phyloP scores from a whole-genome alignment of 2,329 filamentous ascomycete genomes.

The Arthrobotrys entomopaga region DNA sequence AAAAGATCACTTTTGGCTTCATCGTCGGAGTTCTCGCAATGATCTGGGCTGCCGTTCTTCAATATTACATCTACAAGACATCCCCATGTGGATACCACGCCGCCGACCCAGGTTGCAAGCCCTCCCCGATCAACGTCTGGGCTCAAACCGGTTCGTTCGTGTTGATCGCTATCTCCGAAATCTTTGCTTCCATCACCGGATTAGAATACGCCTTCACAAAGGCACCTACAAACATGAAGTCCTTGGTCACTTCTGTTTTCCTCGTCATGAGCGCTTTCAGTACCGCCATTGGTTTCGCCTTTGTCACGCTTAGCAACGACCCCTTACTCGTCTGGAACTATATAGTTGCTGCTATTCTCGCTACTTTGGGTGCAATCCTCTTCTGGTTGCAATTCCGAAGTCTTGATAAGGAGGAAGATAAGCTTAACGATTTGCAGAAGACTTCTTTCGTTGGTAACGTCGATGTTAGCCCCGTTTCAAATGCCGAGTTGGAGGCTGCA shows the following conservation, averaged over 20 bases:
- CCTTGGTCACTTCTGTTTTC: slow-evolving; percentile 74
- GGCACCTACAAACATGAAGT: slow-evolving; percentile 82
- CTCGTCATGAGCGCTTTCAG: slow-evolving; percentile 71
- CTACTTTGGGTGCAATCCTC: slow-evolving; percentile 65
- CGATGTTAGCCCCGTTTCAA: not conserved
- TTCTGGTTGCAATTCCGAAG: slow-evolving; percentile 68
- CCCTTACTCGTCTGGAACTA: slow-evolving; percentile 76
- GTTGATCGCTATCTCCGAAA: slow-evolving; percentile 69
- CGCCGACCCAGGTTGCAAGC: slow-evolving; percentile 59
- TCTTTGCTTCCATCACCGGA: slow-evolving; percentile 70
- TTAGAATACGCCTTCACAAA: slow-evolving; percentile 82
- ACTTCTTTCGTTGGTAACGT: slow-evolving; percentile 38
- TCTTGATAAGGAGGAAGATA: slow-evolving; percentile 66
- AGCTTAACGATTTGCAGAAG: slow-evolving; percentile 65
- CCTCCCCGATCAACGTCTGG: slow-evolving; percentile 74
- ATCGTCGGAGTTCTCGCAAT: slow-evolving; percentile 72
- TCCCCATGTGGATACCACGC: slow-evolving; percentile 60
- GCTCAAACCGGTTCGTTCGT: slow-evolving; percentile 66
- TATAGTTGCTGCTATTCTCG: slow-evolving; percentile 67
- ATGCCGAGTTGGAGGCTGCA: slow-evolving; percentile 29
- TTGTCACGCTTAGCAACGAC: slow-evolving; percentile 71
- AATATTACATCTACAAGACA: slow-evolving; percentile 66
- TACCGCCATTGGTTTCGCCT: slow-evolving; percentile 70
- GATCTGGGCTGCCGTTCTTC: slow-evolving; percentile 68
- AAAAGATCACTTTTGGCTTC: slow-evolving; percentile 78